Percentiles rank a stretch among this genome's conserved stretches.
Conservation (phyloP, 768 basidiomycete species). For the Mycena vitilis region DNA sequence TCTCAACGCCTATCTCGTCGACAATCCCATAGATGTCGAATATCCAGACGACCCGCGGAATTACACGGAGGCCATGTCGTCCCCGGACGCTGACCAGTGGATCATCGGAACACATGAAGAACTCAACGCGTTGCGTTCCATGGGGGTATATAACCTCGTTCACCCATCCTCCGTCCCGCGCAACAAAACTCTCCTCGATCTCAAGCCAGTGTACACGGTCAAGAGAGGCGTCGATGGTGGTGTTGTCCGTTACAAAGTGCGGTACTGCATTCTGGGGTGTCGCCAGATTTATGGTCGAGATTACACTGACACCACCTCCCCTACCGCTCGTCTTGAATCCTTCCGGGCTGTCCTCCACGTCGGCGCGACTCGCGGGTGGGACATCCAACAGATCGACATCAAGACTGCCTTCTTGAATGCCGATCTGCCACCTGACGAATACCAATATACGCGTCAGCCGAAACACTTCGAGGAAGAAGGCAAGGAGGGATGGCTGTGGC, state of each 20-base stretch:
- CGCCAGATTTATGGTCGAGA: too few species aligned
- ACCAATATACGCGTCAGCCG: background rate
- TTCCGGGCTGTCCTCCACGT: background rate
- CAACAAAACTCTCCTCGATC: too few species aligned
- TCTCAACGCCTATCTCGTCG: background rate
- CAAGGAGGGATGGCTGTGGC: background rate
- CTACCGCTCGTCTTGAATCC: too few species aligned
- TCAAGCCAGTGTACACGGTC: background rate
- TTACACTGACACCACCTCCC: too few species aligned
- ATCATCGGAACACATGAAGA: conserved; percentile 36
- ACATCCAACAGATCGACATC: background rate
- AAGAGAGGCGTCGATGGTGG: background rate
- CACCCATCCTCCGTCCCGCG: conserved; percentile 33
- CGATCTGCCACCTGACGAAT: background rate
- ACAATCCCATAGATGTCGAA: conserved; percentile 4
- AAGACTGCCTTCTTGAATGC: background rate
- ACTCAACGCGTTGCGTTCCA: conserved; percentile 41
- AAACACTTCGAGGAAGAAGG: background rate
- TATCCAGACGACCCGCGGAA: conserved; percentile 8
- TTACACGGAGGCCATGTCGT: conserved; percentile 1
- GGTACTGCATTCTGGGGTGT: too few species aligned
- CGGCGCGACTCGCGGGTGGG: background rate
- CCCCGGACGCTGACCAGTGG: conserved; percentile 34
- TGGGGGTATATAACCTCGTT: conserved; percentile 43
- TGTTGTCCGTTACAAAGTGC: background rate